Evolutionary conservation across 345 rosid species (phyloP).

Genomic region (Syzygium jambos): DNA sequence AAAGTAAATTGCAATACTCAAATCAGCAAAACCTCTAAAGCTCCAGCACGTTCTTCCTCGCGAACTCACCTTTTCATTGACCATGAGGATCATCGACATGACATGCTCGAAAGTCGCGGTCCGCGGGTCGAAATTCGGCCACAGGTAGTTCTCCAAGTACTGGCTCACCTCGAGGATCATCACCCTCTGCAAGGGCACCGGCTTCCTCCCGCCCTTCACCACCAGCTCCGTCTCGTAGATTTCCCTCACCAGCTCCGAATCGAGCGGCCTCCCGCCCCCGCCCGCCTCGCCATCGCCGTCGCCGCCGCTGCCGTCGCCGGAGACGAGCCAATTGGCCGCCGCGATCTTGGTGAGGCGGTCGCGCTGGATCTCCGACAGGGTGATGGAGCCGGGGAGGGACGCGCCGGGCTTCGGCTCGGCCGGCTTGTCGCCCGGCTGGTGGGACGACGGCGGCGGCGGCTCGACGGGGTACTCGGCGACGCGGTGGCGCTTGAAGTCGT

Average conservation of each 20-base stretch:
- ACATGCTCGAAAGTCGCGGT: constrained; percentile 85
- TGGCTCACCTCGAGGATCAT: constrained; percentile 96
- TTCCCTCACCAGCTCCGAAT: constrained; percentile 67
- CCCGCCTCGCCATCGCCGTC: constrained; percentile 20
- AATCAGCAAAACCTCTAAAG: not conserved
- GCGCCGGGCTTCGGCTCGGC: constrained; percentile 57
- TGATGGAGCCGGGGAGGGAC: constrained; percentile 64
- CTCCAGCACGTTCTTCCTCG: not conserved
- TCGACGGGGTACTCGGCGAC: constrained; percentile 97
- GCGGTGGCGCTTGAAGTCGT: constrained; percentile 96
- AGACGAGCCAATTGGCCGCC: constrained; percentile 63
- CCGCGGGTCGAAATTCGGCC: constrained; percentile 86
- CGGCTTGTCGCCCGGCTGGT: constrained; percentile 35
- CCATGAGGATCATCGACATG: constrained; percentile 96
- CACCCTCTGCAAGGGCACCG: constrained; percentile 89
- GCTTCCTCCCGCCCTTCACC: constrained; percentile 62
- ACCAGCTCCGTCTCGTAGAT: constrained; percentile 73
- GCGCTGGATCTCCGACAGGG: constrained; percentile 84
- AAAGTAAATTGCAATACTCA: not conserved
- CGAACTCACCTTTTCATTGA: constrained; percentile 38
- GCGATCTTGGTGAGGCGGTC: constrained; percentile 82
- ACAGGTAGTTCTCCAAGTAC: constrained; percentile 88
- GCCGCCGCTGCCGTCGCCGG: constrained; percentile 15
- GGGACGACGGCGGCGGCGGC: constrained; percentile 13
- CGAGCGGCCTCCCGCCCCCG: constrained; percentile 35